Evolutionary conservation across 441 rosid species (phyloP).

Genomic region (Theobroma grandiflorum): DNA sequence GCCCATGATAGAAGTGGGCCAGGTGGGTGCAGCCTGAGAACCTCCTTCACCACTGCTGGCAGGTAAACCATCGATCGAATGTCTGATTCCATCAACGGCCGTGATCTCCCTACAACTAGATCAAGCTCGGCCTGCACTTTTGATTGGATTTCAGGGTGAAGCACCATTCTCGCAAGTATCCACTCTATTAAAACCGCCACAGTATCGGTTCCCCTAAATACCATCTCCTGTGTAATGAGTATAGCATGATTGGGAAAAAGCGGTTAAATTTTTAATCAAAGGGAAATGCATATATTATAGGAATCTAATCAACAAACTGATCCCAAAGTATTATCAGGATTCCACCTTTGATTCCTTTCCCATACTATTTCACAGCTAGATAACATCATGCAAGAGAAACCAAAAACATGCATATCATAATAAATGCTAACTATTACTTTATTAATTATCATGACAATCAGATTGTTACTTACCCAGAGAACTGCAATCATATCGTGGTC

Average conservation of each 20-base stretch:
- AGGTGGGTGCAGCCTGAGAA: conserved; percentile 65
- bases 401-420: conserved; percentile 14
- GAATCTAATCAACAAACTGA: conserved; percentile 20
- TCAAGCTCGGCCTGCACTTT: conserved; percentile 62
- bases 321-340: conserved; percentile 28
- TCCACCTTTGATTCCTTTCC: conserved; percentile 24
- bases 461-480: conserved; percentile 60
- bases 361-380: background rate
- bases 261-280: background rate
- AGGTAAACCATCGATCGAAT: conserved; percentile 44
- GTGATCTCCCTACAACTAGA: conserved; percentile 52
- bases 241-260: background rate
- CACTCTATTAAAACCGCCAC: conserved; percentile 67
- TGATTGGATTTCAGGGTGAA: conserved; percentile 61
- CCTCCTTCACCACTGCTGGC: conserved; percentile 61
- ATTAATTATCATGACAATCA: background rate
- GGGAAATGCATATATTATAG: background rate
- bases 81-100: conserved; percentile 48
- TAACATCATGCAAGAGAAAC: conserved; percentile 8
- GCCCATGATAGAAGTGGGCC: conserved; percentile 80
- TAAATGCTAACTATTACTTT: background rate
- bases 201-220: conserved; percentile 71
- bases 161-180: conserved; percentile 68
- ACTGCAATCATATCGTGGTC: conserved; percentile 61
- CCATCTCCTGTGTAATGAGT: conserved; percentile 53